Conservation (phyloP, 495 filamentous ascomycete genomes). For the Neurospora sp. region DNA sequence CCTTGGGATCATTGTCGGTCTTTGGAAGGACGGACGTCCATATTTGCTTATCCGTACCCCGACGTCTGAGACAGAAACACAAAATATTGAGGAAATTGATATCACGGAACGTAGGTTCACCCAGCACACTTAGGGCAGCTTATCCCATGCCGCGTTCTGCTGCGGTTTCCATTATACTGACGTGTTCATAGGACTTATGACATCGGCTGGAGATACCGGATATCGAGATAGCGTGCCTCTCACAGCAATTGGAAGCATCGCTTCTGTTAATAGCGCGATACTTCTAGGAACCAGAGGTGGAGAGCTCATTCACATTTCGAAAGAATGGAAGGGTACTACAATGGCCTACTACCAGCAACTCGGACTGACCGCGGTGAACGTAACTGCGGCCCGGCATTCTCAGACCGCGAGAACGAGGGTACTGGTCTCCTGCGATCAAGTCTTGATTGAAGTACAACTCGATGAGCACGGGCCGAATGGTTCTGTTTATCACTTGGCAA, state of each 20-base stretch:
- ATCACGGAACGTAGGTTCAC: constrained; percentile 12
- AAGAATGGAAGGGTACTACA: neutral
- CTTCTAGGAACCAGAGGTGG: constrained; percentile 34
- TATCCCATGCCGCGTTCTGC: neutral
- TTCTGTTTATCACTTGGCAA: constrained; percentile 5
- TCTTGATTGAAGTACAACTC: constrained; percentile 4
- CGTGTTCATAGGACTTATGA: constrained; percentile 2
- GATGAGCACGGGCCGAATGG: neutral
- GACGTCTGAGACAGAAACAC: neutral
- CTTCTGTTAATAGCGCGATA: constrained; percentile 11
- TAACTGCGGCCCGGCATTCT: constrained; percentile 8
- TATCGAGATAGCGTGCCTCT: neutral
- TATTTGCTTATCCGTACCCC: constrained; percentile 14
- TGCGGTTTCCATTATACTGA: neutral
- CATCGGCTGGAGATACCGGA: no score
- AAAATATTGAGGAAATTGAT: constrained; percentile 1
- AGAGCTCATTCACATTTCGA: constrained; percentile 28
- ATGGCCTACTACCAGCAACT: constrained; percentile 15
- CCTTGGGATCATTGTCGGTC: constrained; percentile 20
- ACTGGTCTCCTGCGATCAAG: constrained; percentile 20
- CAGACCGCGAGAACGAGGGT: constrained; percentile 6
- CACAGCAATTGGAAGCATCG: constrained; percentile 29
- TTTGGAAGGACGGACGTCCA: constrained; percentile 18
- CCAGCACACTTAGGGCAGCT: neutral
- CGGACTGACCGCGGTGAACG: constrained; percentile 13